Evolutionary conservation across 768 basidiomycete genomes (phyloP).

Genomic region (Leccinum longicurvipes): DNA sequence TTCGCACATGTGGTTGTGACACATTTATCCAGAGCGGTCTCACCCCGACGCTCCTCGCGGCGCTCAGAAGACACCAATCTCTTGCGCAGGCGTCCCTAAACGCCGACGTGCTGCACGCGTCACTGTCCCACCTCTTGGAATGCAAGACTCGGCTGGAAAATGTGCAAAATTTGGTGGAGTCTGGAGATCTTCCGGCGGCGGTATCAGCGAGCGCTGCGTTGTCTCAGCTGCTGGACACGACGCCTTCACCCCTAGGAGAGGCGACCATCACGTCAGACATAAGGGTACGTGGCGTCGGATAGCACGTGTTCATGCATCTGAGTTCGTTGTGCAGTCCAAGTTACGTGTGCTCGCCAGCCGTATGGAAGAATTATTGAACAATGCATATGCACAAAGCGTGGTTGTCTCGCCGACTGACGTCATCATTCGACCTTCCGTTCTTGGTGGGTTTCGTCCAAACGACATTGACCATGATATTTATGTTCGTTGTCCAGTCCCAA

Average conservation of each 20-base stretch:
- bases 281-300: constrained; percentile 44
- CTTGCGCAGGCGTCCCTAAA: constrained; percentile 63
- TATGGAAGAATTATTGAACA: constrained; percentile 67
- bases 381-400: constrained; percentile 63
- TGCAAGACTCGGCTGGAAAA: constrained; percentile 47
- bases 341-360: constrained; percentile 54
- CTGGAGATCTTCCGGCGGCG: constrained; percentile 65
- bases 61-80: constrained; percentile 55
- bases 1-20: constrained; percentile 7
- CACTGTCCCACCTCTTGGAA: constrained; percentile 52
- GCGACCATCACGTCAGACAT: constrained; percentile 54
- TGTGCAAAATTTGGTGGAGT: constrained; percentile 45
- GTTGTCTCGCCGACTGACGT: constrained; percentile 48
- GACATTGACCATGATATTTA: constrained; percentile 2
- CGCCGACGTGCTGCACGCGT: constrained; percentile 46
- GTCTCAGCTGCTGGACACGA: constrained; percentile 41
- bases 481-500: constrained; percentile 45
- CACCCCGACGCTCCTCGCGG: constrained; percentile 52
- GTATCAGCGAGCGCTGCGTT: constrained; percentile 43
- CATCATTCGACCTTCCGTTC: constrained; percentile 49
- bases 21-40: constrained; percentile 56
- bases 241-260: constrained; percentile 49
- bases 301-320: background rate
- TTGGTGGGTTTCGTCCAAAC: constrained; percentile 32
- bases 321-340: constrained; percentile 41